Evolutionary conservation across 2,329 filamentous ascomycete species (phyloP).

Genomic region (Harringtonia aguacate): DNA sequence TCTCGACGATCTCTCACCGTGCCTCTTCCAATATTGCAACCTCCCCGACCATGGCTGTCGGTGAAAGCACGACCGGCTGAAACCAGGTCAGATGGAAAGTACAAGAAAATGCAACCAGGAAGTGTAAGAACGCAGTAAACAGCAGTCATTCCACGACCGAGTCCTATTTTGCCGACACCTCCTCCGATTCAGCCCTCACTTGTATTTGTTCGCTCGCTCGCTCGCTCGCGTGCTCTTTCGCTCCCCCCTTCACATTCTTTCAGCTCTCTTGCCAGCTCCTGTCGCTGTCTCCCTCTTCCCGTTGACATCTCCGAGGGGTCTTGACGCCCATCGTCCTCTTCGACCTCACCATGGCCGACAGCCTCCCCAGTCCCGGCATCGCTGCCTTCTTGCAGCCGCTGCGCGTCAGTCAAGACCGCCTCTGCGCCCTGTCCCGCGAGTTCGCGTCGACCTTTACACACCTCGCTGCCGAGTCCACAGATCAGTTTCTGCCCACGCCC

Average conservation of each 20-base stretch:
- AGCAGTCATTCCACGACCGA: too few relatives aligned
- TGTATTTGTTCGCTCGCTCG: background rate
- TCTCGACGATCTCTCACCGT: too few relatives aligned
- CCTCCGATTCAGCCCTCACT: too few relatives aligned
- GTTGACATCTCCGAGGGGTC: background rate
- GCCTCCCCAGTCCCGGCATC: constrained; percentile 12
- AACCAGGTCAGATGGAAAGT: constrained; percentile 4
- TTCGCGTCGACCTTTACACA: constrained; percentile 35
- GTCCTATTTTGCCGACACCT: too few relatives aligned
- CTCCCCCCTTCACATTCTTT: background rate
- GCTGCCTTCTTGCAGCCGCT: constrained; percentile 41
- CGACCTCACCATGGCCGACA: background rate
- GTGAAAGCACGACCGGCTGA: constrained; percentile 5
- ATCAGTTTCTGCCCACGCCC: constrained; percentile 51
- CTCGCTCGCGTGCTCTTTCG: background rate
- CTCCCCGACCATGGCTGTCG: constrained; percentile 4
- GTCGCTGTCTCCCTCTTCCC: background rate
- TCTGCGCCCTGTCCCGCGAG: constrained; percentile 34
- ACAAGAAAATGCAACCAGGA: too few relatives aligned
- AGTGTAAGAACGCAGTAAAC: too few relatives aligned
- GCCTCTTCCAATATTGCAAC: too few relatives aligned
- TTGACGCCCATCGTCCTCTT: background rate
- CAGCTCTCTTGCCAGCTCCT: too few relatives aligned
- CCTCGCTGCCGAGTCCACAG: constrained; percentile 39
- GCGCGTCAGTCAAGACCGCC: constrained; percentile 32